A percentile compares a stretch with the other conserved stretches of the same genome.
Evolutionary conservation across 192 early-diverging fungal species (phyloP).

Genomic region (Umbelopsis isabellina): DNA sequence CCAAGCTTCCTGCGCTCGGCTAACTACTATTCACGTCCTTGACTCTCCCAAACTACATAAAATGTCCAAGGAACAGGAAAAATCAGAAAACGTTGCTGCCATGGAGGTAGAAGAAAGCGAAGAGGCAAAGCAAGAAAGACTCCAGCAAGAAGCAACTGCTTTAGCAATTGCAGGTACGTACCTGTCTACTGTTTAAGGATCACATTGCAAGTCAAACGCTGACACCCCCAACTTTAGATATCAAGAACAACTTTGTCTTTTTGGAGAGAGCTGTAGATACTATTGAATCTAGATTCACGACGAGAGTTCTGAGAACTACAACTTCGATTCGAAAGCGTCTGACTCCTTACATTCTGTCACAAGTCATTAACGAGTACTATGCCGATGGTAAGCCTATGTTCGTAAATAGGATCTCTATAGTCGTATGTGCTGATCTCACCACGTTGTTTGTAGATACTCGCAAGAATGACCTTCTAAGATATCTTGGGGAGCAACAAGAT

Average conservation of each 20-base stretch:
- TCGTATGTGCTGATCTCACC: background rate
- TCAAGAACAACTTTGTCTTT: constrained; percentile 83
- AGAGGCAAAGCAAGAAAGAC: constrained; percentile 33
- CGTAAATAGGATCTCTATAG: background rate
- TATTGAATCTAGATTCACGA: constrained; percentile 86
- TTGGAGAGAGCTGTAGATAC: constrained; percentile 83
- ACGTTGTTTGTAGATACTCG: constrained; percentile 31
- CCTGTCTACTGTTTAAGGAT: background rate
- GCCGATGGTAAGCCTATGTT: constrained; percentile 43
- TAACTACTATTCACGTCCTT: background rate
- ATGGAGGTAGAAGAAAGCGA: constrained; percentile 42
- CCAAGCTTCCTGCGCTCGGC: background rate
- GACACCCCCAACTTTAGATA: constrained; percentile 58
- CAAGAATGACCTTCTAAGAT: constrained; percentile 36
- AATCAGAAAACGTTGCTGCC: constrained; percentile 25
- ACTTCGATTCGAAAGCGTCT: constrained; percentile 82
- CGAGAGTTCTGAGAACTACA: constrained; percentile 84
- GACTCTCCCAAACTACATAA: background rate
- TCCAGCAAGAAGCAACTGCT: constrained; percentile 33
- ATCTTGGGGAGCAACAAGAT: constrained; percentile 40
- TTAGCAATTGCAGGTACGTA: constrained; percentile 4
- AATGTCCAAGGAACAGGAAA: constrained; percentile 25
- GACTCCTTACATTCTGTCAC: constrained; percentile 62
- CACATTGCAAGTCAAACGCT: background rate
- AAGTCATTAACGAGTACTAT: constrained; percentile 59